Percentiles rank a stretch among this genome's conserved stretches.
These are phyloP conservation scores for Lactifluus piperatus DNA, from an alignment of 768 basidiomycete genomes.

Conservation along the genomic window DNA sequence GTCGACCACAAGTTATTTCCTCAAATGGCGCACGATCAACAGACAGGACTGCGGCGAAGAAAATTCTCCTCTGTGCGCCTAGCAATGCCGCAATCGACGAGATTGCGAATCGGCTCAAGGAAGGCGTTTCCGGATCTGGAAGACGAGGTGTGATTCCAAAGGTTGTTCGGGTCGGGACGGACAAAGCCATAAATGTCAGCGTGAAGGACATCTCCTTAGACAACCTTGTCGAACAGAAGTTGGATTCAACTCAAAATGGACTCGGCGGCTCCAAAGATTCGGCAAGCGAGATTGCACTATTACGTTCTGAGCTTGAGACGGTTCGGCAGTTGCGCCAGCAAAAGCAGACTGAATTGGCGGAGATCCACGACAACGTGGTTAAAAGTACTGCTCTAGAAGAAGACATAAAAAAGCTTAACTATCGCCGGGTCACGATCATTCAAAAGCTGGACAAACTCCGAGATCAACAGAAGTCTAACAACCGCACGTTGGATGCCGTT, in stretches of 20 bases:
- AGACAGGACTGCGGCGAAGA: slow-evolving; percentile 46
- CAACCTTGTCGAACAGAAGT: slow-evolving; percentile 69
- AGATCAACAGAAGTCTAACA: slow-evolving; percentile 76
- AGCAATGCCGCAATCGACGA: slow-evolving; percentile 99
- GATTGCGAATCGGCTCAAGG: slow-evolving; percentile 79
- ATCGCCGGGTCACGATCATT: slow-evolving; percentile 53
- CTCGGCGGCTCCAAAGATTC: slow-evolving; percentile 40
- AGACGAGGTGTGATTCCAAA: slow-evolving; percentile 52
- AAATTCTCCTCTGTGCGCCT: slow-evolving; percentile 89
- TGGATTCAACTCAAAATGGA: slow-evolving; percentile 36
- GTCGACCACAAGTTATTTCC: slow-evolving; percentile 41
- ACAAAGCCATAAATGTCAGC: slow-evolving; percentile 62
- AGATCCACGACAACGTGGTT: slow-evolving; percentile 47
- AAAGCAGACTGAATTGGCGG: slow-evolving; percentile 53
- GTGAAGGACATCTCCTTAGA: slow-evolving; percentile 86
- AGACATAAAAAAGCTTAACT: slow-evolving; percentile 59
- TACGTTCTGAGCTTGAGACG: slow-evolving; percentile 61
- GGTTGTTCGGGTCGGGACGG: slow-evolving; percentile 85
- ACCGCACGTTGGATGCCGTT: slow-evolving; percentile 73
- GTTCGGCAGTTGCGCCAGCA: slow-evolving; percentile 50
- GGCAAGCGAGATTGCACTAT: slow-evolving; percentile 44
- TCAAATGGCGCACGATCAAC: slow-evolving; percentile 31
- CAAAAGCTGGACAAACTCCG: slow-evolving; percentile 67
- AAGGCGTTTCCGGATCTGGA: slow-evolving; percentile 54
- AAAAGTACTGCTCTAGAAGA: slow-evolving; percentile 50